Base-by-base conservation (phyloP, 331 rosid species). In the Cydonia oblonga region DNA sequence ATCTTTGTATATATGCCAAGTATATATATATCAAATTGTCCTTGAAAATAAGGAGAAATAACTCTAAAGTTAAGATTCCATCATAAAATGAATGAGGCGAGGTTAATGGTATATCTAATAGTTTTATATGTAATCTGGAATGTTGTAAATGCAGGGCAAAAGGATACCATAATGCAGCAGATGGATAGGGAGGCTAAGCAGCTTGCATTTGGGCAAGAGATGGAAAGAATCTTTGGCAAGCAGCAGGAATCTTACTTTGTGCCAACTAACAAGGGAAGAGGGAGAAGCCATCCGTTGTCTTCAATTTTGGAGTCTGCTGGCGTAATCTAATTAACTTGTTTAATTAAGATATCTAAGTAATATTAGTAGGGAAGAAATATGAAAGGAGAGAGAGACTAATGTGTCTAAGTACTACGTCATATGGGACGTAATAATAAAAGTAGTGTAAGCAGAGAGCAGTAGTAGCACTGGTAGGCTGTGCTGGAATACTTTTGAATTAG, bases 201-300 rank as follows among this genome's bases (percentile, higher is more conserved):
- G 26, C 33, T 82, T 18, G 33, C 86, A 0, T 90, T 88, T 66
- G 84, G 79, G 53, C 19, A 69, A 49, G 84, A 87, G 7, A 80
- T 86, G 28, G 87, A 90, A 60, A 68, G 63, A 67, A 75, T 88
- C 14, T 52, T 88, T 63, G 61, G 20, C 68, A 80, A 69, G 1
- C 88, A 82, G 63, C 76, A 7, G 49, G 53, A 80, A 40, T 87
- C 93, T 0, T 58, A 81, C 76, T 85, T 90, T 74, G 90, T 75
- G 16, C 81, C 81, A n/a, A 18, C 4, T 28, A 52, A 62, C 51
- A 10, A 59, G 10, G 67, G 72, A 19, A 20, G 66, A 22, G 26
- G 46, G 35, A 68, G 59, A 46, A 16, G 53, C 59, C 70, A 53
- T 11, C 66, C 9, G 12, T 28, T 28, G 23, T 28, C 66, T 28